Evolutionary conservation across 306 rosid genomes (phyloP).

Genomic region (Canavalia gladiata): DNA sequence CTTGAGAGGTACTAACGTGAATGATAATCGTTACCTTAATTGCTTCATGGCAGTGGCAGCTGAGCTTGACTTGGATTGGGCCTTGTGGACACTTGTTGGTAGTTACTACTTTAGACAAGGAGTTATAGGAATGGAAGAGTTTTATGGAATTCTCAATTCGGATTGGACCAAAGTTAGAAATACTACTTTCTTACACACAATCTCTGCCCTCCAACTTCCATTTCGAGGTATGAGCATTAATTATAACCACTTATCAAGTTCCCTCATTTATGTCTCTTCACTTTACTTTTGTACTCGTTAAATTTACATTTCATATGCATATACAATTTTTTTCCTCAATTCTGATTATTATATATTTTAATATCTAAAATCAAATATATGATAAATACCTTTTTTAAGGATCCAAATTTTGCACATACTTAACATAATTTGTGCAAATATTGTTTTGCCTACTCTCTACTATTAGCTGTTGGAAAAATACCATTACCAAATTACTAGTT

Average conservation of each 20-base stretch:
- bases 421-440: no score
- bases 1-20: constrained; percentile 75
- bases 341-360: no score
- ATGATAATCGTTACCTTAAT: constrained; percentile 81
- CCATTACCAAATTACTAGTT: no score
- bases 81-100: constrained; percentile 87
- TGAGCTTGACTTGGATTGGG: constrained; percentile 83
- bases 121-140: constrained; percentile 76
- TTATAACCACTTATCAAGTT: background rate
- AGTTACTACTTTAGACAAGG: constrained; percentile 83
- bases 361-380: no score
- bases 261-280: no score
- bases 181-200: constrained; percentile 58
- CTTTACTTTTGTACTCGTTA: no score
- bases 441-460: no score
- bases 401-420: no score
- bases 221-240: constrained; percentile 65
- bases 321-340: no score
- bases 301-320: no score
- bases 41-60: constrained; percentile 78
- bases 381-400: no score
- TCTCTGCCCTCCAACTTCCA: constrained; percentile 75
- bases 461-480: no score
- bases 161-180: constrained; percentile 70
- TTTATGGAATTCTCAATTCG: constrained; percentile 68